phyloP scores from a whole-genome alignment of 1,284 basidiomycete genomes.

The Marasmius fiardii region DNA sequence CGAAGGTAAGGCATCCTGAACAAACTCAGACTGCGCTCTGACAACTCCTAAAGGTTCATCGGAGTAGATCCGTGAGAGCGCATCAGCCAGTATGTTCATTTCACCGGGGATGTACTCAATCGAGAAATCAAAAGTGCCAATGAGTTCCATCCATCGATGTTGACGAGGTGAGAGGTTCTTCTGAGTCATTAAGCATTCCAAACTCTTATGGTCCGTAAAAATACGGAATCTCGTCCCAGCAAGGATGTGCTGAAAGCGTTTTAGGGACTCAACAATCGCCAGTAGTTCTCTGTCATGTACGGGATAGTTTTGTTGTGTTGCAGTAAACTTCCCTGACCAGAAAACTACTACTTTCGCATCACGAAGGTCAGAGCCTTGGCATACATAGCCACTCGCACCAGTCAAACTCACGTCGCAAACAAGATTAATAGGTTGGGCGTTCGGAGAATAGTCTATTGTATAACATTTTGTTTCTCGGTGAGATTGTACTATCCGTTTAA shows the following conservation, averaged over 20 bases:
- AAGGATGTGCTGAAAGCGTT: not conserved
- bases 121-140: slow-evolving; percentile 24
- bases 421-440: not conserved
- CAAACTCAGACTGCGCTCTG: not conserved
- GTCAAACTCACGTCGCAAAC: not conserved
- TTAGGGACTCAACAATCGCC: not conserved
- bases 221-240: not conserved
- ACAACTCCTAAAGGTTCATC: slow-evolving; percentile 21
- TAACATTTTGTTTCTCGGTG: not conserved
- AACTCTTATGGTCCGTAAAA: not conserved
- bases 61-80: slow-evolving; percentile 31
- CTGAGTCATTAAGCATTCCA: not conserved
- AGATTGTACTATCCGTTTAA: not conserved
- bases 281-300: not conserved
- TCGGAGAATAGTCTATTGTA: not conserved
- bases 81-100: slow-evolving; percentile 29
- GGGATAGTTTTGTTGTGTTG: not conserved
- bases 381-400: not conserved
- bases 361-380: too few species aligned
- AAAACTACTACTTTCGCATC: too few species aligned
- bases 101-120: slow-evolving; percentile 29
- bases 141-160: not conserved
- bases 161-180: not conserved
- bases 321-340: not conserved
- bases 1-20: too few species aligned